These are phyloP conservation scores for Tremellales sp. DNA, from an alignment of 1,284 basidiomycete species.

Conservation along the genomic window DNA sequence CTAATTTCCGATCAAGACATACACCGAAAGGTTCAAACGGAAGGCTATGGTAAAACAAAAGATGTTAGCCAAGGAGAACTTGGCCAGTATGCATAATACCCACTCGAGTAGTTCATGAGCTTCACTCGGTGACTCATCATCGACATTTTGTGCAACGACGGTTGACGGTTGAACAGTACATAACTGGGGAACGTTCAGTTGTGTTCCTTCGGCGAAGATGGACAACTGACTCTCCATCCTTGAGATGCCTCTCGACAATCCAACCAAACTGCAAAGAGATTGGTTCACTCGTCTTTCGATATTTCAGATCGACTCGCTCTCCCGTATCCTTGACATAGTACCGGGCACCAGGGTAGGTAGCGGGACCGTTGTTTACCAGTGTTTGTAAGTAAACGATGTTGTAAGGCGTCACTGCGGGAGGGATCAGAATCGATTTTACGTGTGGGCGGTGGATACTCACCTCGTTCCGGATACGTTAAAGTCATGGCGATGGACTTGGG, in stretches of 20 bases:
- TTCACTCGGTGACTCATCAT: constrained; percentile 99
- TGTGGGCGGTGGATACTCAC: constrained; percentile 51
- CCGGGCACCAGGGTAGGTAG: constrained; percentile 90
- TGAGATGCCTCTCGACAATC: constrained; percentile 97
- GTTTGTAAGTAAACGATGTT: constrained; percentile 94
- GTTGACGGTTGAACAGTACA: constrained; percentile 97
- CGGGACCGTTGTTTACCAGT: constrained; percentile 94
- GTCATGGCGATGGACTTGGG: constrained; percentile 98
- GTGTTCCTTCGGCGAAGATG: constrained; percentile 1
- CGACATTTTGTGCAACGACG: constrained; percentile 98
- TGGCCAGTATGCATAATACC: constrained; percentile 43
- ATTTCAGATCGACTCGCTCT: constrained; percentile 94
- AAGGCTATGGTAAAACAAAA: constrained; percentile 71
- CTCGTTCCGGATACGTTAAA: constrained; percentile 93
- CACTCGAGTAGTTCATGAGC: constrained; percentile 97
- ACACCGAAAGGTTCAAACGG: constrained; percentile 94
- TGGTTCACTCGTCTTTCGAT: constrained; percentile 96
- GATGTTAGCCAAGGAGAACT: constrained; percentile 38
- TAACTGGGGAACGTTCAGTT: constrained; percentile 56
- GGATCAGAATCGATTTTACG: constrained; percentile 4
- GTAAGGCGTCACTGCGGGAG: constrained; percentile 80
- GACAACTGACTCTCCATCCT: constrained; percentile 87
- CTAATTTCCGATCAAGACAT: constrained; percentile 49
- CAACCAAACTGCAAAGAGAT: constrained; percentile 91
- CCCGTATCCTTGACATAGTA: constrained; percentile 98